Evolutionary conservation across 768 basidiomycete genomes (phyloP).

Genomic region (Cystofilobasidium ferigula): DNA sequence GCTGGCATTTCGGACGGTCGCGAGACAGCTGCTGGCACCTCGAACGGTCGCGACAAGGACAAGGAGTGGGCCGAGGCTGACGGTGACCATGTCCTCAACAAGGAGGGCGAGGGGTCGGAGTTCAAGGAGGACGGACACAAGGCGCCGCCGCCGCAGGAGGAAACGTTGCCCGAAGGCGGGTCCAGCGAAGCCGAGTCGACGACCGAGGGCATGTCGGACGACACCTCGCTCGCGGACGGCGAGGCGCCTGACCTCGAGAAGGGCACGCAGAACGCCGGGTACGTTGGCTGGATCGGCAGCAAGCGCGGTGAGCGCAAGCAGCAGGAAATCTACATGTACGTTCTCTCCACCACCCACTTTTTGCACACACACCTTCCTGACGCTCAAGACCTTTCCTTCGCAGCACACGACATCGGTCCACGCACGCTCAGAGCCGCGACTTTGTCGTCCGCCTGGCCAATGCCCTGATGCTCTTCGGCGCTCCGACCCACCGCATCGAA

Average conservation of each 20-base stretch:
- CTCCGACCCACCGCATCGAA: constrained; percentile 24
- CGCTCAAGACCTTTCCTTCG: background rate
- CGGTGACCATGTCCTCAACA: background rate
- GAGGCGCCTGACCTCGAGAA: constrained; percentile 15
- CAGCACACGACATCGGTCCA: constrained; percentile 11
- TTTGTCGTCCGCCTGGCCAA: constrained; percentile 26
- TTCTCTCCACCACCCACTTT: background rate
- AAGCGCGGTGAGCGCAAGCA: constrained; percentile 23
- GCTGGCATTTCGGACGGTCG: no score
- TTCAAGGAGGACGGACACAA: background rate
- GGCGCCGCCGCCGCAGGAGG: background rate
- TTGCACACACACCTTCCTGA: background rate
- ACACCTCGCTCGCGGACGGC: background rate
- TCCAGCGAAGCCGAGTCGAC: background rate
- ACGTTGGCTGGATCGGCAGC: constrained; percentile 23
- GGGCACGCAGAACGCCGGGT: constrained; percentile 1
- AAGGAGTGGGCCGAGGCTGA: background rate
- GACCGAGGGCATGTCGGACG: background rate
- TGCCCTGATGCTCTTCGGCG: constrained; percentile 23
- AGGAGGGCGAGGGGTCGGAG: background rate
- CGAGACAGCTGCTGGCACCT: background rate
- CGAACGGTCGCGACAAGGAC: background rate
- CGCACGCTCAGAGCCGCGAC: constrained; percentile 16
- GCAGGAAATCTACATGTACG: constrained; percentile 26
- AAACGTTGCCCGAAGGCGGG: background rate